Evolutionary conservation across 352 stramenopile species (phyloP).

Genomic region (Phytophthora pini): DNA sequence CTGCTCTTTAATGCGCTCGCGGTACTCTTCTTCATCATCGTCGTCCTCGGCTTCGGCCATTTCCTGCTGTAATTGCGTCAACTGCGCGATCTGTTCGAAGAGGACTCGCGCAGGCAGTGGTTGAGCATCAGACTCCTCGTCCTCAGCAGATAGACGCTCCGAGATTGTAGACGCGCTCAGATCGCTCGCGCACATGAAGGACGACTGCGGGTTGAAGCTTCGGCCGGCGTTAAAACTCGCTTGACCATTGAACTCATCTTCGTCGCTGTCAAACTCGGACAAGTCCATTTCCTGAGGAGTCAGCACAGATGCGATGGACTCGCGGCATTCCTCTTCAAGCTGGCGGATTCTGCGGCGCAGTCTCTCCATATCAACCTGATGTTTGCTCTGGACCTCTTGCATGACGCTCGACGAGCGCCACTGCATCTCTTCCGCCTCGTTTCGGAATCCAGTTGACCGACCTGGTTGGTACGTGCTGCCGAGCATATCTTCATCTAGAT

Average conservation of each 20-base stretch:
- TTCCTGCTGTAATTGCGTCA: constrained; percentile 60
- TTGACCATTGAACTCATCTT: constrained; percentile 21
- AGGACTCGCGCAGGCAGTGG: constrained; percentile 45
- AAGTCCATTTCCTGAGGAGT: constrained; percentile 55
- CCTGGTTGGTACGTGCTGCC: constrained; percentile 30
- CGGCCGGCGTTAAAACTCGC: constrained; percentile 4
- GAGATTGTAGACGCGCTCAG: constrained; percentile 41
- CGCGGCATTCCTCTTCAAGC: constrained; percentile 62
- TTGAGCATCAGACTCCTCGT: constrained; percentile 44
- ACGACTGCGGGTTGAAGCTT: constrained; percentile 31
- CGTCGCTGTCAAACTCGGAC: constrained; percentile 44
- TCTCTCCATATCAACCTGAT: constrained; percentile 54
- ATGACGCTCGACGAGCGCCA: constrained; percentile 58
- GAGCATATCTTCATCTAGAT: constrained; percentile 39
- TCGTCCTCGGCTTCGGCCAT: constrained; percentile 54
- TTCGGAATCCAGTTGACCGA: constrained; percentile 18
- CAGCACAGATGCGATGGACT: constrained; percentile 62
- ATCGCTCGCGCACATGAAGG: constrained; percentile 30
- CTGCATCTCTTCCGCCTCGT: constrained; percentile 29
- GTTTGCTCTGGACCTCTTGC: constrained; percentile 49
- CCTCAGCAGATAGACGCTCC: constrained; percentile 23
- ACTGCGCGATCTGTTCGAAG: constrained; percentile 59
- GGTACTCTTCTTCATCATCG: constrained; percentile 58
- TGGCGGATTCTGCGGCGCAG: constrained; percentile 48
- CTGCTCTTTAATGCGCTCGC: constrained; percentile 63